Evolutionary conservation across 345 rosid species (phyloP), one percentile per base, ranked within the genome.

Genomic region (Citrus mangshanensis): DNA sequence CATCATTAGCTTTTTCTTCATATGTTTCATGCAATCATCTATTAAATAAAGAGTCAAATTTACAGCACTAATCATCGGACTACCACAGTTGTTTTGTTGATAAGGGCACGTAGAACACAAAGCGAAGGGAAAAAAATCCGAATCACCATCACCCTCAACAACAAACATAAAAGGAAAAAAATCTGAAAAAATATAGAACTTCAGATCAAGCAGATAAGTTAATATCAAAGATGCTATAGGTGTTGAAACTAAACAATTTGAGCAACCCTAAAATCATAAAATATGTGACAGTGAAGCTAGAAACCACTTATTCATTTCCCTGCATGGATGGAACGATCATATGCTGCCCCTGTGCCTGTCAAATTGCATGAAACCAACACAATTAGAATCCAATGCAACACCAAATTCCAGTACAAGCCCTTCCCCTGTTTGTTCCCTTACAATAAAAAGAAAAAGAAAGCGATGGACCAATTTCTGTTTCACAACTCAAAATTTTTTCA

Each of bases 271-370:
- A 7, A 73, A 76, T 64, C 69, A 69, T 34, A 28, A 71, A 78
- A 58, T 54, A 72, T 61, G 81, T 37, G 37, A 73, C 38, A 27
- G 56, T 40, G 64, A 51, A 55, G 68, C 75, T 49, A 49, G 19
- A 46, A 40, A 40, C 40, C 64, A 34, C 58, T 85, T 88, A 88
- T 76, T 86, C 83, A 19, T 85, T 83, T 60, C 89, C 89, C 38
- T 81, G 91, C 89, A 88, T 85, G 67, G 86, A 83, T 55, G 89
- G 89, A 71, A 76, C 74, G 7, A 88, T 78, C 88, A 86, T 81
- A 78, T 88, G 88, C 81, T 84, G 87, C 65, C 88, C 89, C 73
- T 78, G 91, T 38, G 37, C 89, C 89, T 88, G 89, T 75, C 77
- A 78, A 35, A 81, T 75, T 60, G 71, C 27, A 80, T 49, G 63